A percentile compares a stretch with the other conserved stretches of the same genome.
These are phyloP conservation scores for Suhomyces bribrorum DNA, from an alignment of 1,139 yeast genomes.

Conservation along the genomic window DNA sequence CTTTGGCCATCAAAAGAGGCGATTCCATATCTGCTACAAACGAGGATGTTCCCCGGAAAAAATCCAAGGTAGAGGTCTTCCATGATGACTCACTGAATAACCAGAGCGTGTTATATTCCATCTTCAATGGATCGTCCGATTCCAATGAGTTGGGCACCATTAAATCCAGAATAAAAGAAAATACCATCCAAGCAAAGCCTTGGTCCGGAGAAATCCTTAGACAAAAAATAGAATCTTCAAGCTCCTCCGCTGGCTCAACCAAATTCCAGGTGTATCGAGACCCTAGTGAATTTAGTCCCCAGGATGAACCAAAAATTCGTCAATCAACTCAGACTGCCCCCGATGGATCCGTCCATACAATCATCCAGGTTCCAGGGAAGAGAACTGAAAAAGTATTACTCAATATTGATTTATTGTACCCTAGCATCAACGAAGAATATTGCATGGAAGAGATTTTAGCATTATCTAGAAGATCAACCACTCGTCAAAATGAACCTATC, in stretches of 20 bases:
- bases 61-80: slow-evolving; percentile 33
- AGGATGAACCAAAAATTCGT: slow-evolving; percentile 7
- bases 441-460: slow-evolving; percentile 69
- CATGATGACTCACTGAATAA: slow-evolving; percentile 23
- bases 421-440: slow-evolving; percentile 42
- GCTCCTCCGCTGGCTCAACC: slow-evolving; percentile 15
- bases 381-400: slow-evolving; percentile 64
- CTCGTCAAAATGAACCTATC: no score
- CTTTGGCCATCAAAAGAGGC: slow-evolving; percentile 33
- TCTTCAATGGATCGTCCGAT: slow-evolving; percentile 26
- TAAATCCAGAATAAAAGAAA: slow-evolving; percentile 63
- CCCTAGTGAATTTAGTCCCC: slow-evolving; percentile 5
- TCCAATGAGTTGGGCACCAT: slow-evolving; percentile 48
- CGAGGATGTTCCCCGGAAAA: slow-evolving; percentile 16
- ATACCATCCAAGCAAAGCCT: slow-evolving; percentile 54
- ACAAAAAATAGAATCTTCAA: slow-evolving; percentile 29
- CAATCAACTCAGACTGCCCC: slow-evolving; percentile 36
- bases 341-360: slow-evolving; percentile 44
- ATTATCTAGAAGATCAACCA: slow-evolving; percentile 5
- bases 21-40: slow-evolving; percentile 6
- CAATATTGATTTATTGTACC: slow-evolving; percentile 59
- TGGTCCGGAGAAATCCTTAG: slow-evolving; percentile 66
- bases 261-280: slow-evolving; percentile 48
- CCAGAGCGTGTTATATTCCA: slow-evolving; percentile 33
- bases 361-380: slow-evolving; percentile 58